Evolutionary conservation across 1,284 basidiomycete species (phyloP), one percentile per base, ranked within the genome.

Genomic region (Clitocybe nebularis): DNA sequence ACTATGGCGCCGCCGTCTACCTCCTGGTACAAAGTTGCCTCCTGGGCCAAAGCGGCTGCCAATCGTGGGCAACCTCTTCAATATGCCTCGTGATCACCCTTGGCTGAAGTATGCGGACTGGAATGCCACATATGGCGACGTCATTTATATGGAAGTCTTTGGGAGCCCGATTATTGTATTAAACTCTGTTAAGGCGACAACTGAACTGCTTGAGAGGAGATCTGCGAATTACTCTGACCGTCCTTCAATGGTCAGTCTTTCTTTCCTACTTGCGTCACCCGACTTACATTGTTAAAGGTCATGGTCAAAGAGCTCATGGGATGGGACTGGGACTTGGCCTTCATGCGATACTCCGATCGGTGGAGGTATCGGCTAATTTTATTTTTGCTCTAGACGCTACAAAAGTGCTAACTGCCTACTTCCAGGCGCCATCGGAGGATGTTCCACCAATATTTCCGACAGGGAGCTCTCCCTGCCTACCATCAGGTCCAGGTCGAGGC

Each of bases 221-320:
- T 59, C 57, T 17, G 42, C 49, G 16, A 59, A 54, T 24, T 59
- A 57, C 39, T 53, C 59, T 1, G 52, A 54, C 40, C 47, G 55
- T 3, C 51, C 51, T 7, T 24, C 37, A 30, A 37, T 50, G 16
- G 39, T 45, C 14, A 23, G 10, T 16, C 20, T 17, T 10, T 3
- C 13, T 21, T 32, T 30, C 2, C 4, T 10, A 29, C 20, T 11
- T 30, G 8, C 10, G 16, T 11, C 39, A 9, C 17, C 37, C 36
- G 13, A 23, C 23, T 6, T 32, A 16, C 19, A 32, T 16, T 14
- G 11, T 16, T 32, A 32, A 16, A 37, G 36, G 37, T 39, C 19
- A 39, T 33, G 37, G 37, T 44, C 8, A 24, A 28, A 11, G 25
- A 23, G 8, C 37, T 24, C 17, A 36, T 44, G 40, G 43, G 43